Evolutionary conservation across 805 yeast genomes (phyloP), one percentile per base, ranked within the genome.

Genomic region (Kuraishia capsulata): DNA sequence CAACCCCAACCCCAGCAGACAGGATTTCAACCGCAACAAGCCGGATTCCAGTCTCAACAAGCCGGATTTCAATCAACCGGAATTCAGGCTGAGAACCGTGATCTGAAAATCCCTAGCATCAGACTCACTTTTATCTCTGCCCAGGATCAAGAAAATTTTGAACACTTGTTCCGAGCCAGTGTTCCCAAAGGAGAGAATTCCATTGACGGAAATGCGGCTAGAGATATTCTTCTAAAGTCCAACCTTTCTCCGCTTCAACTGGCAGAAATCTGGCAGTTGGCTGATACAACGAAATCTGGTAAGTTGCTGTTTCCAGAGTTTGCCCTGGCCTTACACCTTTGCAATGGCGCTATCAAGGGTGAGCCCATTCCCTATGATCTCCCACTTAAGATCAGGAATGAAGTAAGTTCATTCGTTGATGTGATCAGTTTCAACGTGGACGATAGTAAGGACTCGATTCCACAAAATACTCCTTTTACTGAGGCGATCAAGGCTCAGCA

Each of bases 281-380:
- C 95, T n/a, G 97, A 90, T 53, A 81, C 95, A 2, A 83, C 79
- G 49, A 81, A 77, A 50, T 79, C 92, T 5, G 97, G 97, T 2
- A 71, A 77, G 39, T 71, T 90, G 43, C 62, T 90, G 49, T 90
- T 89, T 54, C 97, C 97, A 2, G 97, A 90, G 58, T 90, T 90
- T 67, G 95, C 95, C 13, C 67, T 90, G 46, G 88, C 96, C 14
- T 77, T 90, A 68, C 90, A 88, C 57, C 67, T 90, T 48, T 88
- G 95, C 54, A 82, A 84, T 48, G 61, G 76, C 51, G 82, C 81
- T 0, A 67, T 85, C 48, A 77, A 75, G 49, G 95, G 96, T 28
- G 88, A 84, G 47, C 65, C 79, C 6, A 66, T 89, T 43, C 97
- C 97, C 3, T 65, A 65, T 32, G 69, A 66, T 30, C 61, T 90